A percentile compares a stretch with the other conserved stretches of the same genome.
phyloP scores from a whole-genome alignment of 768 basidiomycete species.

The Amanita polypyramis region DNA sequence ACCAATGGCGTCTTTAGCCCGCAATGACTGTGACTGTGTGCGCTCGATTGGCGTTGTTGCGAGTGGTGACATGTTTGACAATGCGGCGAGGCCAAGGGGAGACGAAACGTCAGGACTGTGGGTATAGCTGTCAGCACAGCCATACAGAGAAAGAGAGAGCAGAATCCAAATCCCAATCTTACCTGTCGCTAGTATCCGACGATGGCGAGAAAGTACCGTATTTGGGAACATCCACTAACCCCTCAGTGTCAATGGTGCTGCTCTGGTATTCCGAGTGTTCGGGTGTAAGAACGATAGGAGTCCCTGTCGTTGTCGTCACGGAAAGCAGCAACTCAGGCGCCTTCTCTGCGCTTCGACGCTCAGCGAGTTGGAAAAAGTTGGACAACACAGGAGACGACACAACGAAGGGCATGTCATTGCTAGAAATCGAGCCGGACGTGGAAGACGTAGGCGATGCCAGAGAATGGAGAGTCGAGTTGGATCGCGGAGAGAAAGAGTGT shows the following conservation, averaged over 20 bases:
- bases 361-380: slow-evolving; percentile 2
- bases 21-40: not conserved
- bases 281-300: not conserved
- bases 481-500: not conserved
- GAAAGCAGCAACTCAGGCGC: slow-evolving; percentile 1
- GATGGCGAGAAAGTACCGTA: not conserved
- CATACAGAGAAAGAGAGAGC: too few species aligned
- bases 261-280: not conserved
- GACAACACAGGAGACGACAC: slow-evolving; percentile 3
- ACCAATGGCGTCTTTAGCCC: slow-evolving; percentile 11
- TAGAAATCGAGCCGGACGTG: not conserved
- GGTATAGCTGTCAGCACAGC: slow-evolving; percentile 11
- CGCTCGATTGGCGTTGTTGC: slow-evolving; percentile 22
- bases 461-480: not conserved
- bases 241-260: not conserved
- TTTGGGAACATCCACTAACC: not conserved
- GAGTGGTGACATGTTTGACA: slow-evolving; percentile 25
- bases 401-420: slow-evolving; percentile 1
- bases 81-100: slow-evolving; percentile 21
- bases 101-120: slow-evolving; percentile 23
- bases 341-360: not conserved
- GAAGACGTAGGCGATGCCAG: slow-evolving; percentile 1
- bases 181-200: slow-evolving; percentile 11
- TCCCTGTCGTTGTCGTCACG: not conserved
- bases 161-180: slow-evolving; percentile 9